Conservation (phyloP, 2,329 filamentous ascomycete species). For the Monosporascus sp. region DNA sequence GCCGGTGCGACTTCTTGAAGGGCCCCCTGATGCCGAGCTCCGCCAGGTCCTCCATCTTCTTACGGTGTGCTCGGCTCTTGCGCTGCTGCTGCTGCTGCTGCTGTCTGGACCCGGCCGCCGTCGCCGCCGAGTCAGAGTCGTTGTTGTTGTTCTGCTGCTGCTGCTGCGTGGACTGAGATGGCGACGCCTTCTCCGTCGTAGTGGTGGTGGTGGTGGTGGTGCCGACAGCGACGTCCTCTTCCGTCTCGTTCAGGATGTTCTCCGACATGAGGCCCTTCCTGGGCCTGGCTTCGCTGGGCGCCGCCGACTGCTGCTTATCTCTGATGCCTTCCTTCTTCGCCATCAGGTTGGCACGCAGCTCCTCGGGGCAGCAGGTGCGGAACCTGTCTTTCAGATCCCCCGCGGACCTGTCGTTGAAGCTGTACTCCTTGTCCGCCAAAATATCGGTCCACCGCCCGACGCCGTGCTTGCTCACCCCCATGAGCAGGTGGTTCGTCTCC, state of each 20-base stretch:
- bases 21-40: conserved; percentile 56
- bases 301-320: conserved; percentile 14
- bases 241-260: conserved; percentile 47
- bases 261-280: conserved; percentile 48
- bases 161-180: conserved; percentile 13
- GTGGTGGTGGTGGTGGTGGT: neutral
- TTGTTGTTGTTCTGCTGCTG: conserved; percentile 2
- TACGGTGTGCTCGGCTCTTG: conserved; percentile 49
- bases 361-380: conserved; percentile 58
- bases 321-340: conserved; percentile 24
- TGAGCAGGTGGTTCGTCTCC: conserved; percentile 56
- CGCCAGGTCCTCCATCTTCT: conserved; percentile 49
- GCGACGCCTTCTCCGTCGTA: no score
- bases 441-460: conserved; percentile 63
- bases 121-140: conserved; percentile 31
- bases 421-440: conserved; percentile 54
- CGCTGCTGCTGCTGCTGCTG: conserved; percentile 24
- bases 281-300: conserved; percentile 27
- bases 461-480: conserved; percentile 57
- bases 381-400: conserved; percentile 63
- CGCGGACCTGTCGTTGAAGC: conserved; percentile 55
- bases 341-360: conserved; percentile 41
- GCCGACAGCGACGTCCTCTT: conserved; percentile 28
- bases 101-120: neutral
- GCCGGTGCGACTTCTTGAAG: conserved; percentile 56